Evolutionary conservation across 83 land plant species (phyloP), one percentile per base, ranked within the genome.

Genomic region (Diphasiastrum complanatum): DNA sequence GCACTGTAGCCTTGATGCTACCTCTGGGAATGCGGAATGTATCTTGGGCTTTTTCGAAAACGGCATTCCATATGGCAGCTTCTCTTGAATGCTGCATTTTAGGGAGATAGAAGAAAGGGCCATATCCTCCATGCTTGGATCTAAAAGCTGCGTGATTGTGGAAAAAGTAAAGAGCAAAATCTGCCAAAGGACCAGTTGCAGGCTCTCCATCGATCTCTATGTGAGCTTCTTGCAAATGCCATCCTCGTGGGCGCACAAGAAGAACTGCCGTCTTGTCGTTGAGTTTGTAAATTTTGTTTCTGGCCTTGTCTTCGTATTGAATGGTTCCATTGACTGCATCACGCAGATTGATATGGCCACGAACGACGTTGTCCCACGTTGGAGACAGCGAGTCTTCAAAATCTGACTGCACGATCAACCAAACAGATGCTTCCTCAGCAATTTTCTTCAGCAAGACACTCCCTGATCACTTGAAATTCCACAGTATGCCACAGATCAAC

Each of bases 81-180:
- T 91, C 97, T 76, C 95, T 80, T 6, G 97, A 87, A 60, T 87
- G 82, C 75, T 91, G 90, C 89, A 91, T 87, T 54, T 91, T 91
- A 10, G 97, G 95, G 29, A 91, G 95, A 62, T 91, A 91, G 72
- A 91, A 91, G 81, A 84, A 91, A 14, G 97, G 97, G 0, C 97
- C 95, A 11, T 77, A 84, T 12, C 60, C 73, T 12, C 82, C 86
- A 32, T 91, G 93, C 18, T 37, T 61, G 47, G 79, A 51, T 32
- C 89, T 64, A 62, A 76, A 87, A 0, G 63, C 34, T 10, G 71
- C 77, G 48, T 80, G 79, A 67, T 91, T 91, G 69, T 91, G 97
- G 81, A 64, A 87, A 64, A 87, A 91, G 61, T 87, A 91, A 48
- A 91, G 86, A 22, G 89, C 97, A 58, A 91, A 91, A 49, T 91